These are phyloP conservation scores for Lachancea nothofagi DNA, from an alignment of 805 yeast species.

Conservation along the genomic window DNA sequence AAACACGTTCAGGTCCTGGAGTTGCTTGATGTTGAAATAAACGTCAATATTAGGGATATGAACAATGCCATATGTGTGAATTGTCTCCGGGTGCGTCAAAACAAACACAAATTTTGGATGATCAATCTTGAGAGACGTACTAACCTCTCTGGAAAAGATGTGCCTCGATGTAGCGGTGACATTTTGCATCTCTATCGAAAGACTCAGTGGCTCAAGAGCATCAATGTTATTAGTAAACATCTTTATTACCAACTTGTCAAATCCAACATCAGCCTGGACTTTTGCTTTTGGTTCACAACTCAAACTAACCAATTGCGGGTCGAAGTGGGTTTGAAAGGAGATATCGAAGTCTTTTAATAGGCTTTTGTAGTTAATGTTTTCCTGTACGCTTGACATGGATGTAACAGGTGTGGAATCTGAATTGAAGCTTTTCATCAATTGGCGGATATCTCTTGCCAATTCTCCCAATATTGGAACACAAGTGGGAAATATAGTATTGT, in stretches of 20 bases:
- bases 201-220: conserved; percentile 37
- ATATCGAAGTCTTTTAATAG: conserved; percentile 54
- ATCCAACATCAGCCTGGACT: conserved; percentile 78
- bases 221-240: conserved; percentile 46
- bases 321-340: conserved; percentile 57
- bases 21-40: conserved; percentile 72
- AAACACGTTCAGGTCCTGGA: conserved; percentile 81
- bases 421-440: conserved; percentile 38
- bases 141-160: conserved; percentile 81
- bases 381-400: conserved; percentile 11
- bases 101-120: conserved; percentile 45
- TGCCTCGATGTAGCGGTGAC: conserved; percentile 77
- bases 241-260: conserved; percentile 59
- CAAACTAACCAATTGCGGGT: conserved; percentile 65
- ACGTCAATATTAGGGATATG: conserved; percentile 51
- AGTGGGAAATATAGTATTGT: conserved; percentile 60
- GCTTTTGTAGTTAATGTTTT: conserved; percentile 31
- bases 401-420: conserved; percentile 10
- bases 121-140: conserved; percentile 59
- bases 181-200: conserved; percentile 46
- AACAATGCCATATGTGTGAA: conserved; percentile 45
- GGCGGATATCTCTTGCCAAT: conserved; percentile 45
- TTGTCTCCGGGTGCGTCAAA: conserved; percentile 38
- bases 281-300: conserved; percentile 94
- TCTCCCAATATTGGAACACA: conserved; percentile 77